These are phyloP conservation scores for Passiflora organensis DNA, from an alignment of 345 rosid species.

Conservation along the genomic window DNA sequence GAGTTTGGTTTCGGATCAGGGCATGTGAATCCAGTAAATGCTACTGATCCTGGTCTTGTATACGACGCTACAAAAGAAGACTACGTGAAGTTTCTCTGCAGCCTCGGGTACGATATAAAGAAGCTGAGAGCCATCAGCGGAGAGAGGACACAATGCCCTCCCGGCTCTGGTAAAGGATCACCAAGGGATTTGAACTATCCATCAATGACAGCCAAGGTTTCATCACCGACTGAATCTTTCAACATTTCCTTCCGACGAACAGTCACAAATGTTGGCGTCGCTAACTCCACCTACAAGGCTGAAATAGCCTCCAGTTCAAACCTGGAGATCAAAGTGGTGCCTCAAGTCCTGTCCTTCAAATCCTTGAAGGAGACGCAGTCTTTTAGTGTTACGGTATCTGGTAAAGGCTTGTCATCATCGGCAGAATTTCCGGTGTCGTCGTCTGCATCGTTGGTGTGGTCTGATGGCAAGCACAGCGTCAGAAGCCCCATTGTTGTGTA, in stretches of 20 bases:
- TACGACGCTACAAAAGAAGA: too few species aligned
- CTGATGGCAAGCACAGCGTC: conserved; percentile 32
- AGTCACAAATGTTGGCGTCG: conserved; percentile 35
- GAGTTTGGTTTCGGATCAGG: too few species aligned
- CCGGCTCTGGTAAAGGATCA: too few species aligned
- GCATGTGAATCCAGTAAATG: too few species aligned
- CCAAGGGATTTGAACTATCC: too few species aligned
- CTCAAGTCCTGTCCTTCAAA: conserved; percentile 21
- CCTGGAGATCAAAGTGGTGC: conserved; percentile 22
- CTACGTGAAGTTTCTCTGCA: too few species aligned
- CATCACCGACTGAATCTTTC: too few species aligned
- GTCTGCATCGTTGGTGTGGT: conserved; percentile 35
- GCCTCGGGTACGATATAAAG: too few species aligned
- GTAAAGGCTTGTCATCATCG: conserved; percentile 15
- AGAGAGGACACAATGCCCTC: too few species aligned
- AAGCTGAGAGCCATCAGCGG: too few species aligned
- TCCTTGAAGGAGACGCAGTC: conserved; percentile 20
- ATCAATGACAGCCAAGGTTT: too few species aligned
- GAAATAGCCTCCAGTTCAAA: neutral
- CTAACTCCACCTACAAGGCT: conserved; percentile 32
- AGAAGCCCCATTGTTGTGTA: conserved; percentile 34
- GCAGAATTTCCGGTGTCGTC: neutral
- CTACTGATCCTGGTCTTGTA: too few species aligned
- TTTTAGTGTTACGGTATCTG: conserved; percentile 26
- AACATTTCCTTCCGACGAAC: conserved; percentile 24